These are phyloP conservation scores for Podospora anserina DNA, from an alignment of 495 filamentous ascomycete genomes.

Conservation along the genomic window DNA sequence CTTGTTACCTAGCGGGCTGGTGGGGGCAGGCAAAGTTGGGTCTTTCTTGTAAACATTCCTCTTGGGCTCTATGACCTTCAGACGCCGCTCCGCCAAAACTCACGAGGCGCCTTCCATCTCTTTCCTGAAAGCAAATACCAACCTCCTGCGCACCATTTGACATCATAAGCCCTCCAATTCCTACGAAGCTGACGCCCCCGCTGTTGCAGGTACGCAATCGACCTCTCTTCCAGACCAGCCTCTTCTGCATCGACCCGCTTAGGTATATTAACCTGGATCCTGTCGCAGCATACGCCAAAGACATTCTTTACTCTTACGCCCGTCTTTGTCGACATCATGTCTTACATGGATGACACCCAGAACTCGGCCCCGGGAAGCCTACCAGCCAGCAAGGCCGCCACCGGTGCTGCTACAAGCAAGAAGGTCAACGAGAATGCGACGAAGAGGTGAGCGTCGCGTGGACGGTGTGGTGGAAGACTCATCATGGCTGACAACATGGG, in stretches of 20 bases:
- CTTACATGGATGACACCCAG: conserved; percentile 71
- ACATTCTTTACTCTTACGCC: conserved; percentile 18
- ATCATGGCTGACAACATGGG: conserved; percentile 9
- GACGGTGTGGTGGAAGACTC: background rate
- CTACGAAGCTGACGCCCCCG: conserved; percentile 19
- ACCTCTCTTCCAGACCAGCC: conserved; percentile 4
- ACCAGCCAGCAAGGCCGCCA: conserved; percentile 55
- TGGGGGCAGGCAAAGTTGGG: conserved; percentile 18
- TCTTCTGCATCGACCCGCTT: background rate
- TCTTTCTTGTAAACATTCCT: conserved; percentile 26
- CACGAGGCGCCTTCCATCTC: conserved; percentile 5
- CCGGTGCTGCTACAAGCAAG: conserved; percentile 41
- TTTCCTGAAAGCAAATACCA: conserved; percentile 5
- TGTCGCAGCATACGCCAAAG: conserved; percentile 16
- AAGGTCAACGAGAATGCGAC: conserved; percentile 67
- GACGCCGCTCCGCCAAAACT: background rate
- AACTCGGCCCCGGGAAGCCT: conserved; percentile 63
- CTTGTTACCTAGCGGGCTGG: conserved; percentile 21
- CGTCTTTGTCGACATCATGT: conserved; percentile 43
- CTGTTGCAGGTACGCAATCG: conserved; percentile 24
- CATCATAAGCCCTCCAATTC: conserved; percentile 15
- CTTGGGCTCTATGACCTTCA: background rate
- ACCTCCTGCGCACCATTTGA: background rate
- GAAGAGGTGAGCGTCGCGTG: conserved; percentile 59
- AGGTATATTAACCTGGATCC: conserved; percentile 25